phyloP scores from a whole-genome alignment of 73 alveolate genomes.

The Symbiodinium pilosum region DNA sequence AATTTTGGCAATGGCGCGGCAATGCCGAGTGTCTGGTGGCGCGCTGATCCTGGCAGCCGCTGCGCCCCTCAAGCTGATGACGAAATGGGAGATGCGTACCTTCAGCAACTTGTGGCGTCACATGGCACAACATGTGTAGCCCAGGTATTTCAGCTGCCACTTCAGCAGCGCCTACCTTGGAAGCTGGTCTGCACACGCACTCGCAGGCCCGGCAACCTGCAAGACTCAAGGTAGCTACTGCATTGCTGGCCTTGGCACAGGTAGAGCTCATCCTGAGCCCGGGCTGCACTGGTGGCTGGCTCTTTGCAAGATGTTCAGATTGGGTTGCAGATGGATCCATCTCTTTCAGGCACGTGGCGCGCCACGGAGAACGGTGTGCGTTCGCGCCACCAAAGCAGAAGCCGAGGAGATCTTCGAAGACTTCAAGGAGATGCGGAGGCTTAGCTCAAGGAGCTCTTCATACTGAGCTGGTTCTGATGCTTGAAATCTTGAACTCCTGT shows the following conservation, averaged over 20 bases:
- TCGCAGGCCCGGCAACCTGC: background rate
- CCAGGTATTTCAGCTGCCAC: background rate
- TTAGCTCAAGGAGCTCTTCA: background rate
- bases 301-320: too few relatives aligned
- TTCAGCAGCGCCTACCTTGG: background rate
- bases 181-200: background rate
- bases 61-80: background rate
- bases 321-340: too few relatives aligned
- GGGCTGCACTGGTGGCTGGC: background rate
- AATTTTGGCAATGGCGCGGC: background rate
- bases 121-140: background rate
- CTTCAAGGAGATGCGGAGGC: conserved; percentile 81
- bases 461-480: too few relatives aligned
- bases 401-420: conserved; percentile 69
- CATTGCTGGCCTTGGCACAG: background rate
- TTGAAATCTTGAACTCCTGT: too few relatives aligned
- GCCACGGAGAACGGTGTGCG: background rate
- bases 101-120: background rate
- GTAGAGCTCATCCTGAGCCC: background rate
- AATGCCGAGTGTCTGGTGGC: background rate
- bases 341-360: too few relatives aligned
- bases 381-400: conserved; percentile 13
- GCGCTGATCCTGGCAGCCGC: background rate
- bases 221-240: too few relatives aligned
- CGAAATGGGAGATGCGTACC: background rate